Evolutionary conservation across 1,139 yeast species (phyloP).

Genomic region (Yamadazyma diospyri): DNA sequence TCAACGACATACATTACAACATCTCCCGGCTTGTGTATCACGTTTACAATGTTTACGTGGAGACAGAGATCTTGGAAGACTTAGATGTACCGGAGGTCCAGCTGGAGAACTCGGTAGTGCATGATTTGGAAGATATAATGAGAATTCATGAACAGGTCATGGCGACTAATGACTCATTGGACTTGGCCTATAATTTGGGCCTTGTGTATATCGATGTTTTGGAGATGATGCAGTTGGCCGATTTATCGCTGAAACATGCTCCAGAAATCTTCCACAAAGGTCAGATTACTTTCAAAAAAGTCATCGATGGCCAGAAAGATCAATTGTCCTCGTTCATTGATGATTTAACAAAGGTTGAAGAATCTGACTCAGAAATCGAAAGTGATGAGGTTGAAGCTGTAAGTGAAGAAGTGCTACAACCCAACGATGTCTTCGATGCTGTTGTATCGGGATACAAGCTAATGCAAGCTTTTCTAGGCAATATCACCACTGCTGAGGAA

Average conservation of each 20-base stretch:
- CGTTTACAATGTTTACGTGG: slow-evolving; percentile 43
- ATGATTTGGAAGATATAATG: slow-evolving; percentile 30
- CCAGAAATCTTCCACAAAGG: slow-evolving; percentile 19
- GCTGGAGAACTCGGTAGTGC: slow-evolving; percentile 29
- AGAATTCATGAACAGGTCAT: slow-evolving; percentile 38
- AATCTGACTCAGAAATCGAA: slow-evolving; percentile 1
- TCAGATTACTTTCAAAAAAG: slow-evolving; percentile 15
- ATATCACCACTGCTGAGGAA: slow-evolving; percentile 8
- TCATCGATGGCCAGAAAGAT: slow-evolving; percentile 21
- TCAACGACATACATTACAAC: slow-evolving; percentile 43
- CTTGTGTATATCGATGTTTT: slow-evolving; percentile 46
- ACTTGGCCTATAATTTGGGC: slow-evolving; percentile 44
- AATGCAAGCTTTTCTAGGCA: slow-evolving; percentile 30
- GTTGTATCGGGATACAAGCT: slow-evolving; percentile 28
- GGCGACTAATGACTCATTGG: slow-evolving; percentile 21
- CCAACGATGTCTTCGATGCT: slow-evolving; percentile 38
- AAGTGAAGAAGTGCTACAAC: slow-evolving; percentile 32
- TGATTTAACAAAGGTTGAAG: slow-evolving; percentile 21
- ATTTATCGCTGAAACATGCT: slow-evolving; percentile 8
- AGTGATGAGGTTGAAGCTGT: slow-evolving; percentile 5
- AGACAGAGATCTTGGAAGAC: slow-evolving; percentile 31
- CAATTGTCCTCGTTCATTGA: slow-evolving; percentile 26
- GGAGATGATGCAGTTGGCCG: slow-evolving; percentile 29
- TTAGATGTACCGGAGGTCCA: slow-evolving; percentile 41
- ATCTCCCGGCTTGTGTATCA: slow-evolving; percentile 46